A percentile compares a stretch with the other conserved stretches of the same genome.
Evolutionary conservation across 2,329 filamentous ascomycete species (phyloP).

Genomic region (Phialophora chinensis): DNA sequence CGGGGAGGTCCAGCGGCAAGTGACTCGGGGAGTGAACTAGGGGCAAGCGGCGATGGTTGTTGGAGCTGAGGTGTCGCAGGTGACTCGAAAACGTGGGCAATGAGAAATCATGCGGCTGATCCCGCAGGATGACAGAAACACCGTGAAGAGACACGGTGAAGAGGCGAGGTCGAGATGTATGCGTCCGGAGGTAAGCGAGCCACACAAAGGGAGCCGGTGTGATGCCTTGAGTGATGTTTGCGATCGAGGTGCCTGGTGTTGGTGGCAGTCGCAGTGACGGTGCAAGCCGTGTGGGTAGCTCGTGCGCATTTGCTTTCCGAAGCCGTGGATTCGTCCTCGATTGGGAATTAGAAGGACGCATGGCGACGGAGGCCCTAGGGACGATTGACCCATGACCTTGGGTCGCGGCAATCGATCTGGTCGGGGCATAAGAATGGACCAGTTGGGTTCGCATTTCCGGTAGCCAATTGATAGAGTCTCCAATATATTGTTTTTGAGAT

Average conservation of each 20-base stretch:
- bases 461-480: constrained; percentile 30
- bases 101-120: constrained; percentile 37
- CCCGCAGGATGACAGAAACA: constrained; percentile 34
- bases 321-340: constrained; percentile 1
- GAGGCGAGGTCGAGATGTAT: constrained; percentile 6
- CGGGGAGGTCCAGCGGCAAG: background rate
- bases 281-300: constrained; percentile 1
- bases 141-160: constrained; percentile 15
- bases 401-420: constrained; percentile 9
- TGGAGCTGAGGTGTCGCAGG: constrained; percentile 16
- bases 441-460: constrained; percentile 20
- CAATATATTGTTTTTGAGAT: constrained; percentile 22
- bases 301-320: constrained; percentile 14
- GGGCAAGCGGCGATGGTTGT: background rate
- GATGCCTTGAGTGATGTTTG: constrained; percentile 1
- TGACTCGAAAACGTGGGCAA: constrained; percentile 39
- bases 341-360: constrained; percentile 8
- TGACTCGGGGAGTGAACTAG: constrained; percentile 4
- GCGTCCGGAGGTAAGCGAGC: constrained; percentile 13
- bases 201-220: constrained; percentile 9
- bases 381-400: constrained; percentile 17
- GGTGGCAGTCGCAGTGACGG: background rate
- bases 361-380: background rate
- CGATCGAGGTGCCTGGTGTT: background rate
- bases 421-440: constrained; percentile 15